phyloP scores from a whole-genome alignment of 2,329 filamentous ascomycete genomes.

The Truncatella angustata region DNA sequence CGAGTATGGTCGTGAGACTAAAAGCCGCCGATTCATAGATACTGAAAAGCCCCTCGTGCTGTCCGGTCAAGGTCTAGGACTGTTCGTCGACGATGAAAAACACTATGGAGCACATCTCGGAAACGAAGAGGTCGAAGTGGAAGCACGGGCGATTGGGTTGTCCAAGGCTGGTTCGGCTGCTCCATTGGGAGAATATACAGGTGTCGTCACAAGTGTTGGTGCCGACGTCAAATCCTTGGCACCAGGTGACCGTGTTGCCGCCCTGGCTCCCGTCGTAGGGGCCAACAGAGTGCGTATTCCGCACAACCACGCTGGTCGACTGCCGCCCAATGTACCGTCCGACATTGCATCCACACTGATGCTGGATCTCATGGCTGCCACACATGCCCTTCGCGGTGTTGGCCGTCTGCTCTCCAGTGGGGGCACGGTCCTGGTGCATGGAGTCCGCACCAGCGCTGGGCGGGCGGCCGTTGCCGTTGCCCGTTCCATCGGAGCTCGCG shows the following conservation, averaged over 20 bases:
- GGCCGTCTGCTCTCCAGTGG: neutral
- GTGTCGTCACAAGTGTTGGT: constrained; percentile 4
- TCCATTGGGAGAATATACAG: constrained; percentile 3
- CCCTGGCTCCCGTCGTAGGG: neutral
- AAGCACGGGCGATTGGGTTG: too few species aligned
- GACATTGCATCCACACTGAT: neutral
- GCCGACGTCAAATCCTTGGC: neutral
- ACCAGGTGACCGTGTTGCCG: constrained; percentile 9
- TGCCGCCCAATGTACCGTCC: neutral
- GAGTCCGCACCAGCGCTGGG: constrained; percentile 11
- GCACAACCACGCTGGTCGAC: neutral
- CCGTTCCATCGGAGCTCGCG: constrained; percentile 6
- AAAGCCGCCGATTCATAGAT: too few species aligned
- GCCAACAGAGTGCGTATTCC: neutral
- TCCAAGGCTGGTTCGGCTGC: too few species aligned
- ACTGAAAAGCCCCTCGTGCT: too few species aligned
- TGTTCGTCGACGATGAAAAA: too few species aligned
- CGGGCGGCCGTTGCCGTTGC: constrained; percentile 11
- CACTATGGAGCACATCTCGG: too few species aligned
- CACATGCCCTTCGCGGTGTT: constrained; percentile 7
- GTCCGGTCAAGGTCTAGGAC: too few species aligned
- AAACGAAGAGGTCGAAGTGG: too few species aligned
- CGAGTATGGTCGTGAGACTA: too few species aligned
- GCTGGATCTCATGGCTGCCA: too few species aligned
- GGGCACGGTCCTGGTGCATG: constrained; percentile 12